phyloP scores from a whole-genome alignment of 805 yeast species.

The Millerago galiae region DNA sequence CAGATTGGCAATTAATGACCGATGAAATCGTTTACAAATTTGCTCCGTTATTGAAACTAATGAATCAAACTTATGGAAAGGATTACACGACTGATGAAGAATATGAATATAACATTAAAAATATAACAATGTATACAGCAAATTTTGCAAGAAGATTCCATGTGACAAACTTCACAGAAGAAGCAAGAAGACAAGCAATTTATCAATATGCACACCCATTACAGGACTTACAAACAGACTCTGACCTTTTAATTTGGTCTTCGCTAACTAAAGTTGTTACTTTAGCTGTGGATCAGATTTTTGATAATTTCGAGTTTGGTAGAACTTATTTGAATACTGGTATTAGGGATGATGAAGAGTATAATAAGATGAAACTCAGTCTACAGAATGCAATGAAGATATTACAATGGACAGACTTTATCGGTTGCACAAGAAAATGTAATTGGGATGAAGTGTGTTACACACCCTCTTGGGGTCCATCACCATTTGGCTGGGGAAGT shows the following conservation, averaged over 20 bases:
- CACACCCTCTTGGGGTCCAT: slow-evolving; percentile 58
- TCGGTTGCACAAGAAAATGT: slow-evolving; percentile 26
- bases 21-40: slow-evolving; percentile 45
- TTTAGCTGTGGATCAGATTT: background rate
- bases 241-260: slow-evolving; percentile 9
- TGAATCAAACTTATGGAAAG: slow-evolving; percentile 33
- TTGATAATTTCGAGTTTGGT: slow-evolving; percentile 3
- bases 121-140: slow-evolving; percentile 35
- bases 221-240: slow-evolving; percentile 1
- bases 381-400: background rate
- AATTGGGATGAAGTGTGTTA: slow-evolving; percentile 44
- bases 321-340: background rate
- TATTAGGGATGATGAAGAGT: background rate
- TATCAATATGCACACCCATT: slow-evolving; percentile 7
- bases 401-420: slow-evolving; percentile 3
- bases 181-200: slow-evolving; percentile 4
- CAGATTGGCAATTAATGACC: slow-evolving; percentile 51
- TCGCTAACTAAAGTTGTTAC: slow-evolving; percentile 2
- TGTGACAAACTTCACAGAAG: slow-evolving; percentile 15
- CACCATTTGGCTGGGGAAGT: slow-evolving; percentile 40
- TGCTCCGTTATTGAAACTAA: slow-evolving; percentile 38
- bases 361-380: background rate
- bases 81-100: slow-evolving; percentile 7
- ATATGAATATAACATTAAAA: slow-evolving; percentile 21
- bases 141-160: slow-evolving; percentile 42